phyloP scores from a whole-genome alignment of 352 stramenopile species.

The Phytophthora nicotianae region DNA sequence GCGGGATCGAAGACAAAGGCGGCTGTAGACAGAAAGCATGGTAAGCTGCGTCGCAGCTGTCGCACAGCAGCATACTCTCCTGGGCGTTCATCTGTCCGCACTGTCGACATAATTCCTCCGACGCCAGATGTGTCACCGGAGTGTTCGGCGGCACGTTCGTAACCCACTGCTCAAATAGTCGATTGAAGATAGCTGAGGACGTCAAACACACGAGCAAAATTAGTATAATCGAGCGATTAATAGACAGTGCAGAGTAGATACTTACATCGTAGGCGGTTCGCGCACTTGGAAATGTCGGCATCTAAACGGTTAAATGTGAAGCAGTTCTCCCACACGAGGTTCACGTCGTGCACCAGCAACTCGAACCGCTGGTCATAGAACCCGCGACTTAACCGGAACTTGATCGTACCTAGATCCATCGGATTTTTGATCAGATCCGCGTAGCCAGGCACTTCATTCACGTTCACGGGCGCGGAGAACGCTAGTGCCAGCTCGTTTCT shows the following conservation, averaged over 20 bases:
- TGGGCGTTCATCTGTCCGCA: slow-evolving; percentile 68
- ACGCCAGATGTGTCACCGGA: slow-evolving; percentile 51
- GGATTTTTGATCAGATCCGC: slow-evolving; percentile 70
- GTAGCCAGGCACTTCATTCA: slow-evolving; percentile 75
- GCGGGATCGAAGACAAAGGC: slow-evolving; percentile 61
- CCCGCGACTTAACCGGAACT: slow-evolving; percentile 66
- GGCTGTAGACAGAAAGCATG: slow-evolving; percentile 83
- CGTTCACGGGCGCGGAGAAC: slow-evolving; percentile 74
- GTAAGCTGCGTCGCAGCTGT: slow-evolving; percentile 86
- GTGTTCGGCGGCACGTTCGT: slow-evolving; percentile 57
- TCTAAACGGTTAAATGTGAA: slow-evolving; percentile 85
- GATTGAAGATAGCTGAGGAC: slow-evolving; percentile 81
- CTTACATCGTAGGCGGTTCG: slow-evolving; percentile 80
- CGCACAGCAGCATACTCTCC: slow-evolving; percentile 83
- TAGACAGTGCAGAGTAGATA: slow-evolving; percentile 8
- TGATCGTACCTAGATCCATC: slow-evolving; percentile 94
- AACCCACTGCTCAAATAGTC: slow-evolving; percentile 83
- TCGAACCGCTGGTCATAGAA: slow-evolving; percentile 68
- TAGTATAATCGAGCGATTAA: neutral
- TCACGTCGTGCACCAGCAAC: slow-evolving; percentile 65
- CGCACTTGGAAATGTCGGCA: slow-evolving; percentile 80
- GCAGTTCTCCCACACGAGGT: slow-evolving; percentile 86
- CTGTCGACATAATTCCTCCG: slow-evolving; percentile 72
- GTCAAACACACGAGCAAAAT: slow-evolving; percentile 16
- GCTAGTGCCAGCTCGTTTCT: slow-evolving; percentile 68